Evolutionary conservation across 2,329 filamentous ascomycete species (phyloP), one percentile per base, ranked within the genome.

Genomic region (Lasiodiplodia citricola): DNA sequence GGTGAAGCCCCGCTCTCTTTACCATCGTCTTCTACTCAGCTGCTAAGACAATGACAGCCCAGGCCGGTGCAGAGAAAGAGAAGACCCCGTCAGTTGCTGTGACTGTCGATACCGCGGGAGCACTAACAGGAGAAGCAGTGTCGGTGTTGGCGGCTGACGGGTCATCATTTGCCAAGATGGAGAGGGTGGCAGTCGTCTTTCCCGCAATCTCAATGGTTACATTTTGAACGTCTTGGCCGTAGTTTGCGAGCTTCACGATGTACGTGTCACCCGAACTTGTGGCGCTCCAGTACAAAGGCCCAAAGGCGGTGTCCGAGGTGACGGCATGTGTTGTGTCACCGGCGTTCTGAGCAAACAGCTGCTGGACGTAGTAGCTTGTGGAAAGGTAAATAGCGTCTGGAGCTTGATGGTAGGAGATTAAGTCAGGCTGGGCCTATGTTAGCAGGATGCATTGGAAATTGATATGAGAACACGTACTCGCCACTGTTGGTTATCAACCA

Each of bases 41-140:
- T 8, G 25, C 76, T 28, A 80, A 81, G 58, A 79, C 79, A 0
- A 74, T 74, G 18, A 68, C 67, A 50, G 51, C 51, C 4, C 67
- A 68, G 14, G 67, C 67, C 21, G 67, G 67, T 52, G 65, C 14
- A 21, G 21, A 14, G 11, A 68, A 2, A 13, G 38, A 13, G 44
- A 68, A 65, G 21, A 41, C 21, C 2, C 67, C 67, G 44, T 57
- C 21, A 7, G 21, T 38, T 14, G 18, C 52, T 4, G 38, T 31
- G 4, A 31, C 37, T 4, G 51, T 64, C 8, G 41, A 44, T 58
- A 23, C 38, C 2, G 58, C 58, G 7, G 67, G 67, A 37, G 37
- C 37, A 3, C 65, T 25, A 3, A 57, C 60, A 25, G 65, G 58
- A 2, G 37, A 38, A 10, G 21, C 60, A 10, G 37, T 52, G 11